Evolutionary conservation across 345 rosid genomes (phyloP).

Genomic region (Arabis hirsuta): DNA sequence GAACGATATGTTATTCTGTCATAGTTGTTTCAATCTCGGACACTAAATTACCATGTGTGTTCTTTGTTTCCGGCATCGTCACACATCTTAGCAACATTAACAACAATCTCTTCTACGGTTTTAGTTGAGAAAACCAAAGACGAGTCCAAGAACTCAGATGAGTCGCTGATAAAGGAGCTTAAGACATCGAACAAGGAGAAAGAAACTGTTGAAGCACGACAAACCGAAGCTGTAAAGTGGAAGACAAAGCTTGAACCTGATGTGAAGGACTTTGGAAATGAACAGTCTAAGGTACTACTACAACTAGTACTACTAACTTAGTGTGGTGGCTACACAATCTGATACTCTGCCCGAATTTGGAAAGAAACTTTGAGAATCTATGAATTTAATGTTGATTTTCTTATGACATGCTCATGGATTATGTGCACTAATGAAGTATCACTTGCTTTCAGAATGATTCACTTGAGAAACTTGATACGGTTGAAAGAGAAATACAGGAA

Average conservation of each 20-base stretch:
- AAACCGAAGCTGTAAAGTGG: constrained; percentile 73
- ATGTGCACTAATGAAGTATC: constrained; percentile 32
- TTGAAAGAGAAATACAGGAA: constrained; percentile 75
- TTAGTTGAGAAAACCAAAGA: constrained; percentile 77
- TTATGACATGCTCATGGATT: constrained; percentile 1
- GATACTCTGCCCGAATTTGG: constrained; percentile 5
- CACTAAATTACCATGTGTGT: too few relatives aligned
- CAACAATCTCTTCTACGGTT: too few relatives aligned
- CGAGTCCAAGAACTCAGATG: constrained; percentile 74
- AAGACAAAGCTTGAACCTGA: constrained; percentile 91
- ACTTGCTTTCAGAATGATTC: constrained; percentile 78
- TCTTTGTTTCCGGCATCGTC: too few relatives aligned
- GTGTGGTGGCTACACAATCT: constrained; percentile 1
- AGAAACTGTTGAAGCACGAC: constrained; percentile 69
- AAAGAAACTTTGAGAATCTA: background rate
- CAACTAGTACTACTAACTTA: background rate
- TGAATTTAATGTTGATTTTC: background rate
- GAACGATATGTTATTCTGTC: too few relatives aligned
- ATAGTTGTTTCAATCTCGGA: too few relatives aligned
- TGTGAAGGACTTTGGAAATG: constrained; percentile 76
- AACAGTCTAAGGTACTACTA: constrained; percentile 75
- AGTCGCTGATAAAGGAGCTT: constrained; percentile 65
- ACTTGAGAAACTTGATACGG: constrained; percentile 54
- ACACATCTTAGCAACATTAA: too few relatives aligned
- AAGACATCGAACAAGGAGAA: constrained; percentile 77